Evolutionary conservation across 2,329 filamentous ascomycete species (phyloP), one percentile per base, ranked within the genome.

Genomic region (Ceratocystis lukuohia): DNA sequence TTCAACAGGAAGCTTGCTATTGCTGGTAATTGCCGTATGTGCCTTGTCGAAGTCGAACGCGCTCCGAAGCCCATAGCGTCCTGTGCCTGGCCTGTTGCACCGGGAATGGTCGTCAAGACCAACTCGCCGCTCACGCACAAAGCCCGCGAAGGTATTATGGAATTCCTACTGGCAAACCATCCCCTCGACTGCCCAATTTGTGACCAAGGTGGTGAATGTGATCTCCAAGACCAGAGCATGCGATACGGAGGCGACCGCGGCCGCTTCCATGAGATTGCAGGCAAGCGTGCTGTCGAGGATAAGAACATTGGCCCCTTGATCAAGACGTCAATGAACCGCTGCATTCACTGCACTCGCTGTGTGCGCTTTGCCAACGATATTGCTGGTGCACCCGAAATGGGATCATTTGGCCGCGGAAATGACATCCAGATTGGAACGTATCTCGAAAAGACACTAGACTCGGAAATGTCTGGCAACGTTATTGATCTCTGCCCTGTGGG

Each of bases 301-400:
- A 99, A 99, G 84, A 97, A 99, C 77, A 96, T 99, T 73, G 94
- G 94, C 45, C 94, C 94, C 65, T 78, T 99, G 71, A 89, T 99
- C 79, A 99, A 99, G 85, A 99, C 94, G 2, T 99, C 94, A 62
- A 99, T 99, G 94, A 99, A 99, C 83, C 85, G 94, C 76, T 99
- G 94, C 78, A 99, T 99, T 74, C 94, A 99, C 81, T 99, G 94
- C 82, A 99, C 94, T 70, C 87, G 94, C 74, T 99, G 94, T 78
- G 86, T 99, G 72, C 91, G 94, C 74, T 99, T 99, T 78, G 89
- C 94, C 75, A 99, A 97, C 78, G 94, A 99, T 74, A 83, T 99
- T 73, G 94, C 94, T 69, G 94, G 94, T 73, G 94, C 94, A 68
- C 91, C 94, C 45, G 94, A 99, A 77, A 84, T 99, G 73, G 94